Conservation (phyloP, 805 yeast species). For the Cyberlindnera subsufficiens region DNA sequence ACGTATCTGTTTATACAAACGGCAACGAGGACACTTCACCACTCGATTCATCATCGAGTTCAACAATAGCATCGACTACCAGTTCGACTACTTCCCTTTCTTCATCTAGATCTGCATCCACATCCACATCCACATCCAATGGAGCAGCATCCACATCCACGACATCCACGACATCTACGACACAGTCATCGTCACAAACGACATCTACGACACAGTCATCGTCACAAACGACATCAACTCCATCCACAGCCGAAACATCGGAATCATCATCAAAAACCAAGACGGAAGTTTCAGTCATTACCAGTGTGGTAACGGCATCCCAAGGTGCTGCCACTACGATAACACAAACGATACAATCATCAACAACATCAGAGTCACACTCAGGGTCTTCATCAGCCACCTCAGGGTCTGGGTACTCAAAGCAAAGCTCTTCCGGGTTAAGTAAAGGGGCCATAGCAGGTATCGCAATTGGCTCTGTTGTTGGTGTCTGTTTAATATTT, state of each 20-base stretch:
- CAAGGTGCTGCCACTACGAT: conserved; percentile 8
- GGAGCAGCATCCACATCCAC: conserved; percentile 7
- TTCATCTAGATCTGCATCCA: conserved; percentile 5
- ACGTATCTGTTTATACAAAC: conserved; percentile 38
- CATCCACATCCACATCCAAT: conserved; percentile 4
- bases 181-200: conserved; percentile 13
- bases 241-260: conserved; percentile 5
- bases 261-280: not conserved
- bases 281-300: conserved; percentile 6
- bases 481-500: conserved; percentile 37
- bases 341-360: conserved; percentile 7
- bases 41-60: conserved; percentile 9
- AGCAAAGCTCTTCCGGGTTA: conserved; percentile 23
- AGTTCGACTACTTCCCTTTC: conserved; percentile 5
- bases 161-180: conserved; percentile 5
- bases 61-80: not conserved
- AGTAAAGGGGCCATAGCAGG: conserved; percentile 54
- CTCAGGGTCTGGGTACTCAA: conserved; percentile 2
- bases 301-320: conserved; percentile 19
- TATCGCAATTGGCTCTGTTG: conserved; percentile 48
- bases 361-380: conserved; percentile 6
- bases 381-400: conserved; percentile 5
- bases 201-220: conserved; percentile 12
- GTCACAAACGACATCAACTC: conserved; percentile 9
- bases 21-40: conserved; percentile 22